Evolutionary conservation across 192 early-diverging fungal genomes (phyloP), one percentile per base, ranked within the genome.

Genomic region (Gonapodya sp.): DNA sequence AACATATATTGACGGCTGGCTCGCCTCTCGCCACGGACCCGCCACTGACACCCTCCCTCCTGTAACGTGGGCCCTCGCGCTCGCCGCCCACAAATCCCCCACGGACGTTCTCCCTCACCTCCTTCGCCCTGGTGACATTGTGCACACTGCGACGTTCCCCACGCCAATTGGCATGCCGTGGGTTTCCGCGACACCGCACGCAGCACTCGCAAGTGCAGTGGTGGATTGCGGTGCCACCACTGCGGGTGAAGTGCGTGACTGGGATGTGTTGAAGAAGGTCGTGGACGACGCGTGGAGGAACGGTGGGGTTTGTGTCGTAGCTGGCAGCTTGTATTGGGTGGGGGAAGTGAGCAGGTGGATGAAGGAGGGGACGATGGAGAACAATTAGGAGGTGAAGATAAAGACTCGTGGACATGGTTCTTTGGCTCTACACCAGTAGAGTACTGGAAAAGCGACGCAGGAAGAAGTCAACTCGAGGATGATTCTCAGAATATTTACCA

Each of bases 111-210:
- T 98, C 78, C 81, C 81, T 31, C 79, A 86, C 32, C 83, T 96
- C 36, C 80, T 94, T 18, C 83, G 81, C 35, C 73, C 80, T 0
- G 86, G 89, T 2, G 95, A 97, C 83, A 78, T 82, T 1, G 85
- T 97, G 1, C 90, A 86, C 84, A 85, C 91, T 0, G 91, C 93
- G 0, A 87, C 88, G 8, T 98, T 98, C 82, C 86, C 89, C 31
- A 84, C 87, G 78, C 94, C 95, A 30, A 89, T 91, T 34, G 92
- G 90, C 0, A 98, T 98, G 96, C 91, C 93, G 0, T 98, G 96
- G 96, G 87, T 98, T 36, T 79, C 84, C 0, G 88, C 88, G 78
- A 88, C 85, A 31, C 80, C 83, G 1, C 87, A 92, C 0, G 81
- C 77, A 18, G 87, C 46, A 16, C 46, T 64, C 87, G 2, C 86